phyloP scores from a whole-genome alignment of 306 rosid species.

The Bauhinia variegata region DNA sequence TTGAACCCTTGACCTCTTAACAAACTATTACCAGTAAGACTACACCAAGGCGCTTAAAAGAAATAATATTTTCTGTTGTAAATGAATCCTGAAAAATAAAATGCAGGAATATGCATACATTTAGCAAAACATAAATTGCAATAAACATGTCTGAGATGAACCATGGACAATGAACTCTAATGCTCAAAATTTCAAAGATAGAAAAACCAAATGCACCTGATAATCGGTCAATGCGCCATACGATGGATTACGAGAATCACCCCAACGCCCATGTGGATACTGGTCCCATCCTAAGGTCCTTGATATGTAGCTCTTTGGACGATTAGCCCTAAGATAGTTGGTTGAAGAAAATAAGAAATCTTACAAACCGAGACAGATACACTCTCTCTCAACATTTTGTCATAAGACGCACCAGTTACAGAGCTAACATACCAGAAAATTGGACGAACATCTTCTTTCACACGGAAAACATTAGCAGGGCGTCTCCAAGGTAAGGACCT shows the following conservation, averaged over 20 bases:
- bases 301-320: conserved; percentile 94
- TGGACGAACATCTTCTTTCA: conserved; percentile 88
- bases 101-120: conserved; percentile 2
- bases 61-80: not conserved
- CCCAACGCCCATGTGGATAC: conserved; percentile 96
- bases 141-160: not conserved
- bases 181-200: too few relatives aligned
- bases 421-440: conserved; percentile 69
- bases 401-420: conserved; percentile 19
- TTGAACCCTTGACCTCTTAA: too few relatives aligned
- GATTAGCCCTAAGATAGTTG: conserved; percentile 84
- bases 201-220: conserved; percentile 57
- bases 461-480: conserved; percentile 83
- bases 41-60: too few relatives aligned
- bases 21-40: too few relatives aligned
- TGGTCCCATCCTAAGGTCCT: conserved; percentile 97
- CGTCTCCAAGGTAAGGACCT: conserved; percentile 91
- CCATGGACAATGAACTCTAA: too few relatives aligned
- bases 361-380: conserved; percentile 20
- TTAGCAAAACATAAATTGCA: not conserved
- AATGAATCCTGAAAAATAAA: not conserved
- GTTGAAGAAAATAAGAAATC: conserved; percentile 39
- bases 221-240: conserved; percentile 85
- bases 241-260: conserved; percentile 86
- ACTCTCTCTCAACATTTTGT: not conserved